Conservation (phyloP, 495 filamentous ascomycete species). For the Aspergillus saccharolyticus region DNA sequence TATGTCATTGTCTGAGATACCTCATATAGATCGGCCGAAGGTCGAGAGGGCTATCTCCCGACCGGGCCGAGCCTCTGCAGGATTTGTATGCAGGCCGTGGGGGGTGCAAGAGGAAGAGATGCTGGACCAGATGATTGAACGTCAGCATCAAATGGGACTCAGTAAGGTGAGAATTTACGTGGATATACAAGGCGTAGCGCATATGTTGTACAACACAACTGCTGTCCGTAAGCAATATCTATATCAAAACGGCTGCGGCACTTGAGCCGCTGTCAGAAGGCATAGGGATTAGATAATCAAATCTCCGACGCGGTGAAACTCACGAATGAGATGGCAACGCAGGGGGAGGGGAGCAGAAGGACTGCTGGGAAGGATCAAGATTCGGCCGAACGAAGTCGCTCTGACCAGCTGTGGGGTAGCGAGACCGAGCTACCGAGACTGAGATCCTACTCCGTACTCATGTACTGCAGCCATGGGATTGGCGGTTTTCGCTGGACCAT, state of each 20-base stretch:
- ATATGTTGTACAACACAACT: slow-evolving; percentile 12
- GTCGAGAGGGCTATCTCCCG: slow-evolving; percentile 8
- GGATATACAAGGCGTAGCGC: not conserved
- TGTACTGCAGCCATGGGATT: not conserved
- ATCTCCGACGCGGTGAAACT: slow-evolving; percentile 5
- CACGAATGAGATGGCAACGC: not conserved
- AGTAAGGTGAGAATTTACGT: no score
- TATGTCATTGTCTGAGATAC: slow-evolving; percentile 1
- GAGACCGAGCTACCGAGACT: no score
- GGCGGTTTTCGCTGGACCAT: not conserved
- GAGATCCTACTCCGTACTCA: no score
- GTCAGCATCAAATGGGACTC: no score
- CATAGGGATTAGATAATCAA: slow-evolving; percentile 9
- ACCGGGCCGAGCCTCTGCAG: slow-evolving; percentile 23
- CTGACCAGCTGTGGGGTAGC: not conserved
- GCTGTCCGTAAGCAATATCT: not conserved
- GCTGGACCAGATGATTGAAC: not conserved
- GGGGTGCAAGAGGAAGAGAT: not conserved
- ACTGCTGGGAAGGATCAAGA: not conserved
- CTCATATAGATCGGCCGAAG: slow-evolving; percentile 6
- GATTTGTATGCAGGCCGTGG: not conserved
- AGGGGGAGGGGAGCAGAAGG: not conserved
- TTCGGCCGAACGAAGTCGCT: not conserved
- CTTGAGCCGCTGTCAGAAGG: not conserved
- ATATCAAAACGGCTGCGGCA: not conserved